These are phyloP conservation scores for Phytophthora macrochlamydospora DNA, from an alignment of 352 stramenopile species.

Conservation along the genomic window DNA sequence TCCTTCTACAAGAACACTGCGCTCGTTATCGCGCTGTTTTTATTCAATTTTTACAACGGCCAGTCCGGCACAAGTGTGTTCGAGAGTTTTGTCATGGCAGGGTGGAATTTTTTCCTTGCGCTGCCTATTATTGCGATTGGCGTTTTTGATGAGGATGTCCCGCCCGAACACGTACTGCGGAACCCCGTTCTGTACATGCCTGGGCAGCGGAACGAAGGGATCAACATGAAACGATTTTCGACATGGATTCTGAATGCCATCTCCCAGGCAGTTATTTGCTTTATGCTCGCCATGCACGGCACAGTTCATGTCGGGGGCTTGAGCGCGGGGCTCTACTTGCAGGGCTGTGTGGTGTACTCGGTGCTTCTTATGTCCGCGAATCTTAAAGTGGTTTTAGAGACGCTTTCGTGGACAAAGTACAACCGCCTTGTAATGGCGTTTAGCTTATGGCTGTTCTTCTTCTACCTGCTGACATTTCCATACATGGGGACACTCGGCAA, in stretches of 20 bases:
- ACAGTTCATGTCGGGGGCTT: conserved; percentile 41
- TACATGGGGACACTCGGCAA: conserved; percentile 50
- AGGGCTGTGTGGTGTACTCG: conserved; percentile 74
- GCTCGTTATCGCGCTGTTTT: conserved; percentile 70
- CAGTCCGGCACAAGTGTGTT: conserved; percentile 87
- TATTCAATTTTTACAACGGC: conserved; percentile 87
- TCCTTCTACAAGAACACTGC: conserved; percentile 86
- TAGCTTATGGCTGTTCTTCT: conserved; percentile 65
- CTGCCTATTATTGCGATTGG: conserved; percentile 92
- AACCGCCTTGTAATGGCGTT: conserved; percentile 61
- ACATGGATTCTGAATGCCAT: conserved; percentile 74
- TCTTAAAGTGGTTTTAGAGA: conserved; percentile 76
- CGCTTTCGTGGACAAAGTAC: conserved; percentile 79
- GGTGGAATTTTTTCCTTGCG: conserved; percentile 86
- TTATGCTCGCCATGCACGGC: conserved; percentile 56
- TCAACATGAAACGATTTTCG: conserved; percentile 70
- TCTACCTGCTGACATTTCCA: conserved; percentile 68
- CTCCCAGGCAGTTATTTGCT: conserved; percentile 67
- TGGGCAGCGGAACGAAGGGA: conserved; percentile 64
- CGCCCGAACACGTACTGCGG: conserved; percentile 57
- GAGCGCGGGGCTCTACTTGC: conserved; percentile 55
- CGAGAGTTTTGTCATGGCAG: conserved; percentile 82
- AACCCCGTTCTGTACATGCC: conserved; percentile 66
- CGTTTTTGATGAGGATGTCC: conserved; percentile 82
- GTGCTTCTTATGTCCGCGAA: conserved; percentile 79